Evolutionary conservation across 208 protist species (phyloP).

Genomic region (Novymonas esmeraldas): DNA sequence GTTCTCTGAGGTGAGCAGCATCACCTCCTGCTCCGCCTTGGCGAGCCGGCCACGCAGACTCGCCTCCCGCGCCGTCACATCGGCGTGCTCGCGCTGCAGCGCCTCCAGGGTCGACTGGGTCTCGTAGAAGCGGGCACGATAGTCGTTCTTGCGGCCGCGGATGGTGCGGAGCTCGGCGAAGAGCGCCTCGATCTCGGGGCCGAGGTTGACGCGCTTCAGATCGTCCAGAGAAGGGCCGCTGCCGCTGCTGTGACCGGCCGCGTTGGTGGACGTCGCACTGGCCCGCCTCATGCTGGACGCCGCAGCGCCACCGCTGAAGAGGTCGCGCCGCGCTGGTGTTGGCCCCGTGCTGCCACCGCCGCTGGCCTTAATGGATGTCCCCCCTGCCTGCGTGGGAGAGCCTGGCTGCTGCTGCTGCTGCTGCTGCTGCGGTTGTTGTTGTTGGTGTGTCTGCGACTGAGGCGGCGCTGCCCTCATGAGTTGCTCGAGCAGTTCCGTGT

Average conservation of each 20-base stretch:
- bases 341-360: no score
- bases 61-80: constrained; percentile 41
- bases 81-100: constrained; percentile 33
- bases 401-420: no score
- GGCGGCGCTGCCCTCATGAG: constrained; percentile 45
- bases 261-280: no score
- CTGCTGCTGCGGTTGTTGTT: constrained; percentile 10
- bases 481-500: constrained; percentile 70
- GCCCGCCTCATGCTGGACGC: background rate
- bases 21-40: constrained; percentile 78
- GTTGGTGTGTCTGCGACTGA: background rate
- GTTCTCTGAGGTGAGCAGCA: constrained; percentile 88
- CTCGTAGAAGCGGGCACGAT: constrained; percentile 63
- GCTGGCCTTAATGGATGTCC: no score
- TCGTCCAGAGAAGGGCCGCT: constrained; percentile 77
- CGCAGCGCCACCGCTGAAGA: constrained; percentile 7
- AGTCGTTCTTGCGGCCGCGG: constrained; percentile 82
- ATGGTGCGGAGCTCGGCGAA: constrained; percentile 80
- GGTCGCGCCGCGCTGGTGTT: background rate
- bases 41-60: constrained; percentile 65
- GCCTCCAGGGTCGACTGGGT: constrained; percentile 37
- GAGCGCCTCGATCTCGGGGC: constrained; percentile 87
- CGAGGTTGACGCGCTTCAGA: constrained; percentile 82
- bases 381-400: no score
- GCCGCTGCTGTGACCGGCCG: background rate